Evolutionary conservation across 345 rosid genomes (phyloP).

Genomic region (Noccaea caerulescens): DNA sequence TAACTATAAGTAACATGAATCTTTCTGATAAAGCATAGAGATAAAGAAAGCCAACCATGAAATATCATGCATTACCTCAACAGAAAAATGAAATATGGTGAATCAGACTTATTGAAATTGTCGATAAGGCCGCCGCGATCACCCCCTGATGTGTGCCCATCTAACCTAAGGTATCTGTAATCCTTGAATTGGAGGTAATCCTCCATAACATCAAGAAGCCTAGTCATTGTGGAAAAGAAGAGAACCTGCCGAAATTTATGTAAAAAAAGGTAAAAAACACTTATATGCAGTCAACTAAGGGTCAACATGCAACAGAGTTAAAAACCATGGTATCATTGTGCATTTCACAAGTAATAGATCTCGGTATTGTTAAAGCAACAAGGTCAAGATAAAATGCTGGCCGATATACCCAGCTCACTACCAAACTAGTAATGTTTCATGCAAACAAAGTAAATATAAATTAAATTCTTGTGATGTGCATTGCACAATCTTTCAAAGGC

Average conservation of each 20-base stretch:
- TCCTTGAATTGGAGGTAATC: constrained; percentile 77
- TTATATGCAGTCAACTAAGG: constrained; percentile 18
- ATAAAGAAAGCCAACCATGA: neutral
- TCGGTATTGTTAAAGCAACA: neutral
- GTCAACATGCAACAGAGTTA: constrained; percentile 18
- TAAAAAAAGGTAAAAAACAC: constrained; percentile 4
- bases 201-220: constrained; percentile 96
- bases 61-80: constrained; percentile 64
- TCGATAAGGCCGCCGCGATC: constrained; percentile 93
- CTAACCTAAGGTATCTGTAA: constrained; percentile 83
- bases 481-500: neutral
- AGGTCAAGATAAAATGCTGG: neutral
- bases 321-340: constrained; percentile 10
- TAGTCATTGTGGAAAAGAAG: constrained; percentile 96
- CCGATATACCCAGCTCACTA: neutral
- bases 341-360: neutral
- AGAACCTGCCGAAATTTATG: constrained; percentile 61
- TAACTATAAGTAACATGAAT: neutral
- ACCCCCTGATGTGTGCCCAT: constrained; percentile 92
- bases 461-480: neutral
- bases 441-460: constrained; percentile 5
- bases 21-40: constrained; percentile 4
- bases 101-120: constrained; percentile 62
- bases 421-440: constrained; percentile 1
- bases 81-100: constrained; percentile 83